Evolutionary conservation across 2,329 filamentous ascomycete species (phyloP).

Genomic region (Arachnomyces sp.): DNA sequence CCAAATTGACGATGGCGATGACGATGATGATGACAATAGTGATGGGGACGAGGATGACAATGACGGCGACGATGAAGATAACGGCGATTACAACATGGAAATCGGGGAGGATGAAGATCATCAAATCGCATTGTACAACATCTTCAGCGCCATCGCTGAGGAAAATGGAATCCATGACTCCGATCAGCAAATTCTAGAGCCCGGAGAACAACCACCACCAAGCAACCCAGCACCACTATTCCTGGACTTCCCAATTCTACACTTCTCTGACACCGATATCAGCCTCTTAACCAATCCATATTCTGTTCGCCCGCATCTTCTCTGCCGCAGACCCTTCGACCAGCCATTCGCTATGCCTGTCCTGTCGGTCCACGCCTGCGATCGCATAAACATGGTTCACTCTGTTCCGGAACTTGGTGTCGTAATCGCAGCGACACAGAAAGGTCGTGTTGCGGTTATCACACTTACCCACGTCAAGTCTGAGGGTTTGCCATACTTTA

Average conservation of each 20-base stretch:
- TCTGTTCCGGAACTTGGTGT: conserved; percentile 53
- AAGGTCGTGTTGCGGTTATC: conserved; percentile 49
- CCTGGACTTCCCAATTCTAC: conserved; percentile 32
- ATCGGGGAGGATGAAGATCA: too few species aligned
- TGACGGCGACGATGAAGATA: conserved; percentile 10
- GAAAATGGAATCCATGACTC: too few species aligned
- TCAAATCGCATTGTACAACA: too few species aligned
- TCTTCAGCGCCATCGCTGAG: too few species aligned
- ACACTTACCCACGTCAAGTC: conserved; percentile 37
- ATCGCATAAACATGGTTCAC: conserved; percentile 50
- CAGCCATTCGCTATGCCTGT: conserved; percentile 21
- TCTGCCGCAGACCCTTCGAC: conserved; percentile 23
- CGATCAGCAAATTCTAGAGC: background rate
- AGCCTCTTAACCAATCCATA: conserved; percentile 28
- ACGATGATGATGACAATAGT: conserved; percentile 11
- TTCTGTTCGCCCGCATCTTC: conserved; percentile 21
- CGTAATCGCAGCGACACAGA: conserved; percentile 49
- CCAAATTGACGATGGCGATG: conserved; percentile 12
- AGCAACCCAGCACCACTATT: conserved; percentile 13
- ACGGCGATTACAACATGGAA: conserved; percentile 6
- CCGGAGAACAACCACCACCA: conserved; percentile 5
- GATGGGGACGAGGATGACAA: conserved; percentile 5
- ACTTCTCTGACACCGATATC: conserved; percentile 34
- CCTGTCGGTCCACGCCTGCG: conserved; percentile 22
- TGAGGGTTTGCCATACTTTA: conserved; percentile 36